These are phyloP conservation scores for Cymbopogon citratus DNA, from an alignment of 176 grass and related monocot species.

Conservation along the genomic window DNA sequence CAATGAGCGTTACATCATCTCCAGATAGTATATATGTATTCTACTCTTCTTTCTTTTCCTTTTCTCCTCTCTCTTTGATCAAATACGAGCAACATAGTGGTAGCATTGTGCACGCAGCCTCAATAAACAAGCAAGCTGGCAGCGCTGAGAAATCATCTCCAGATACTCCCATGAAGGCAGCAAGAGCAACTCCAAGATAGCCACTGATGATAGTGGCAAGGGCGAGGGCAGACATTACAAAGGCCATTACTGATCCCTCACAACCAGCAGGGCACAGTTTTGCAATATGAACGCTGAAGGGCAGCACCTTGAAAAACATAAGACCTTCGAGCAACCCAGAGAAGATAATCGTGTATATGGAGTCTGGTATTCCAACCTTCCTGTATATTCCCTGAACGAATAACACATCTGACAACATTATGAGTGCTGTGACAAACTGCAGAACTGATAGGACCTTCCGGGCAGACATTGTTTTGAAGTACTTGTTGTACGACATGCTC, in stretches of 20 bases:
- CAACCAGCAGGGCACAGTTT: slow-evolving; percentile 76
- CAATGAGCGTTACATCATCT: background rate
- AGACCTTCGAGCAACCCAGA: slow-evolving; percentile 74
- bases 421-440: slow-evolving; percentile 51
- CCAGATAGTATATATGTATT: background rate
- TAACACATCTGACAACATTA: slow-evolving; percentile 74
- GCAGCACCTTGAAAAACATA: slow-evolving; percentile 67
- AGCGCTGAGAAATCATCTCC: slow-evolving; percentile 66
- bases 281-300: slow-evolving; percentile 74
- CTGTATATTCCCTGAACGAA: slow-evolving; percentile 85
- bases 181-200: slow-evolving; percentile 85
- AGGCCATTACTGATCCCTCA: slow-evolving; percentile 89
- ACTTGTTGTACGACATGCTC: slow-evolving; percentile 83
- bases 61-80: slow-evolving; percentile 51
- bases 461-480: slow-evolving; percentile 60
- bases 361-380: slow-evolving; percentile 60
- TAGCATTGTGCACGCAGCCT: slow-evolving; percentile 60
- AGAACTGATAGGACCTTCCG: slow-evolving; percentile 61
- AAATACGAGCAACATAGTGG: slow-evolving; percentile 54
- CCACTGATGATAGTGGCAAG: slow-evolving; percentile 65
- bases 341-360: slow-evolving; percentile 70
- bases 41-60: slow-evolving; percentile 73
- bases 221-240: slow-evolving; percentile 77
- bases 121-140: slow-evolving; percentile 56
- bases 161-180: slow-evolving; percentile 52